phyloP scores from a whole-genome alignment of 2,329 filamentous ascomycete genomes.

The Penicillium sp. region DNA sequence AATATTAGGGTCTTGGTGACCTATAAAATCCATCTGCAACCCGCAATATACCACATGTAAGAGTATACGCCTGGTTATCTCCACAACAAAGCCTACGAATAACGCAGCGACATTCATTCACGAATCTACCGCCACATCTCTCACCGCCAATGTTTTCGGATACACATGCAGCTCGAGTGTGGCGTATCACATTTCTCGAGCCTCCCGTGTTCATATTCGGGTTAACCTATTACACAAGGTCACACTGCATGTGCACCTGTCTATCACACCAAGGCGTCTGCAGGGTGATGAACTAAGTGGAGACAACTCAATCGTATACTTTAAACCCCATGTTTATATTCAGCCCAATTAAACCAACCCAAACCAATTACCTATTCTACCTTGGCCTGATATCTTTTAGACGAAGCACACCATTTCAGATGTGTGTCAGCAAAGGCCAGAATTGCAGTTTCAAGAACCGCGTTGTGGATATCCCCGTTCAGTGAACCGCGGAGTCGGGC shows the following conservation, averaged over 20 bases:
- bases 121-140: background rate
- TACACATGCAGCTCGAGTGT: background rate
- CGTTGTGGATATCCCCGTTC: background rate
- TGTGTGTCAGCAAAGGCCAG: background rate
- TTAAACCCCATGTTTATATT: background rate
- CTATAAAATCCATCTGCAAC: too few species aligned
- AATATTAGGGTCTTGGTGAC: too few species aligned
- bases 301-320: background rate
- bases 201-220: too few species aligned
- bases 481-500: background rate
- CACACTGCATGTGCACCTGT: background rate
- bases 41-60: too few species aligned
- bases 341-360: background rate
- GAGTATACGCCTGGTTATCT: too few species aligned
- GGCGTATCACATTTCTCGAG: background rate
- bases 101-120: background rate
- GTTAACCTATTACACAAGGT: background rate
- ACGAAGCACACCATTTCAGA: constrained; percentile 3
- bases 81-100: too few species aligned
- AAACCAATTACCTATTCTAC: background rate
- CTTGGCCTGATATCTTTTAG: constrained; percentile 1
- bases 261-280: background rate
- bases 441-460: background rate
- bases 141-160: background rate
- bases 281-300: background rate